Conservation (phyloP, 768 basidiomycete genomes). For the Lactifluus volemus region DNA sequence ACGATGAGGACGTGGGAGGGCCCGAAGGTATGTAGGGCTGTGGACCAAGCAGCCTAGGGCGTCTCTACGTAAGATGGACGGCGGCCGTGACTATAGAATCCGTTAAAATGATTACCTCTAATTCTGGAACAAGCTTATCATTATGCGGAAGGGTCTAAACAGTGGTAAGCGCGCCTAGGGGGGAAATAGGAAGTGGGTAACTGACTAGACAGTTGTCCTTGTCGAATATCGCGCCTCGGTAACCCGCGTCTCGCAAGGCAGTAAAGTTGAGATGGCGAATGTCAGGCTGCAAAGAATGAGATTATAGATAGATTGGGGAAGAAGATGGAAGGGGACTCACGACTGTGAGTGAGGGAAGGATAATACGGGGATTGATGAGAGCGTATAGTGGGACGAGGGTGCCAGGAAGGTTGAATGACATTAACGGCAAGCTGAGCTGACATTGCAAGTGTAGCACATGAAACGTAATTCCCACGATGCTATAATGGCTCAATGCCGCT, state of each 20-base stretch:
- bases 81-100: neutral
- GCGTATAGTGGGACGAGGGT: conserved; percentile 64
- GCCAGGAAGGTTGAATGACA: conserved; percentile 73
- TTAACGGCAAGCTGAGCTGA: conserved; percentile 21
- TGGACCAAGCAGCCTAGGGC: conserved; percentile 60
- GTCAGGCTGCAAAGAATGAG: conserved; percentile 45
- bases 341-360: conserved; percentile 55
- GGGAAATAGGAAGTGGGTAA: neutral
- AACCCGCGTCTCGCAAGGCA: conserved; percentile 64
- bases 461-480: neutral
- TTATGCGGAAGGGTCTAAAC: conserved; percentile 69
- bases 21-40: conserved; percentile 66
- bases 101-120: conserved; percentile 39
- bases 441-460: too few species aligned
- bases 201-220: conserved; percentile 92
- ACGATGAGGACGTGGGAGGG: conserved; percentile 78
- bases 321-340: conserved; percentile 41
- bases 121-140: conserved; percentile 69
- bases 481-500: too few species aligned
- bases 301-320: neutral
- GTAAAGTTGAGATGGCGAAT: conserved; percentile 78
- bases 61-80: neutral
- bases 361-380: conserved; percentile 53
- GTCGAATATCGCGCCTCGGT: conserved; percentile 88
- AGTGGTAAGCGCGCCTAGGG: neutral